phyloP scores from a whole-genome alignment of 768 basidiomycete genomes.

The Trametes meyenii region DNA sequence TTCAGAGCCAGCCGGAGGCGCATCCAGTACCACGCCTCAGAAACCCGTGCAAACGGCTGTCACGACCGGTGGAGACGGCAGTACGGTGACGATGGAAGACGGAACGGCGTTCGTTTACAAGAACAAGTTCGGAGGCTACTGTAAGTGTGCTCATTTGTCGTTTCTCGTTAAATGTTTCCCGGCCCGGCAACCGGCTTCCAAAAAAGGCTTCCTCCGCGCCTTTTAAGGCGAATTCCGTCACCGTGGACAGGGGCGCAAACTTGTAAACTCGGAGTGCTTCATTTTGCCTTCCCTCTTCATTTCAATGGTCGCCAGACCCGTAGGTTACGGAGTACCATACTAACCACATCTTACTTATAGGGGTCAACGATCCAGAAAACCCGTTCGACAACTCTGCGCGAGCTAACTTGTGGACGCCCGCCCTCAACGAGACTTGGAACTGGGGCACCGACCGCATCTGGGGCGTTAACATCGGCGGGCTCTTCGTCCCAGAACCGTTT shows the following conservation, averaged over 20 bases:
- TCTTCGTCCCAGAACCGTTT: conserved; percentile 80
- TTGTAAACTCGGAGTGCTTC: too few relatives aligned
- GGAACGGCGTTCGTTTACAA: conserved; percentile 76
- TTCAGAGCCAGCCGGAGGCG: conserved; percentile 14
- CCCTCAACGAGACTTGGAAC: conserved; percentile 74
- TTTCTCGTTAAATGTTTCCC: background rate
- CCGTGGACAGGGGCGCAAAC: too few relatives aligned
- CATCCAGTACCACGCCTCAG: conserved; percentile 10
- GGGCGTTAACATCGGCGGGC: conserved; percentile 76
- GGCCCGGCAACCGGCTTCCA: background rate
- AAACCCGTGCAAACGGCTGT: conserved; percentile 29
- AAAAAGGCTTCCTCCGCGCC: too few relatives aligned
- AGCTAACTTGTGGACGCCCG: conserved; percentile 80
- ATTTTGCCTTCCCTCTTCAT: too few relatives aligned
- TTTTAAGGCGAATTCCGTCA: too few relatives aligned
- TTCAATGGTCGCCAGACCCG: too few relatives aligned
- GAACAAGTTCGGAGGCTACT: conserved; percentile 77
- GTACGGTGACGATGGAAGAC: conserved; percentile 60
- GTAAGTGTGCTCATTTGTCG: conserved; percentile 45
- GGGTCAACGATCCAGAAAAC: conserved; percentile 67
- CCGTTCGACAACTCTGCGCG: conserved; percentile 77
- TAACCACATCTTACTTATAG: conserved; percentile 36
- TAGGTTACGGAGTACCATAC: too few relatives aligned
- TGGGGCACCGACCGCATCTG: conserved; percentile 63
- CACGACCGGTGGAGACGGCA: conserved; percentile 67